Evolutionary conservation across 2,329 filamentous ascomycete genomes (phyloP).

Genomic region (Alternaria triticina): DNA sequence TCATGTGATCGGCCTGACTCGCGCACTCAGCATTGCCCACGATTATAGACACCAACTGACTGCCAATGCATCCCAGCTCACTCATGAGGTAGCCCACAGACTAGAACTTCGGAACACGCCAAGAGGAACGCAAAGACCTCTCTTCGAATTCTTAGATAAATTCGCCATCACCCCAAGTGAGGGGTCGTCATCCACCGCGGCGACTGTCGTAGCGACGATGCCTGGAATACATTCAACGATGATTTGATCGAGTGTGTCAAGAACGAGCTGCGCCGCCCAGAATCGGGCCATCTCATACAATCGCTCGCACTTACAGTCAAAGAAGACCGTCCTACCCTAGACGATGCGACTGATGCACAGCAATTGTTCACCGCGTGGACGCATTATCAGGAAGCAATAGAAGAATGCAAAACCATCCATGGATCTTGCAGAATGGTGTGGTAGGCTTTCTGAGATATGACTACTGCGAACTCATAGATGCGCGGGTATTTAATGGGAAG

Average conservation of each 20-base stretch:
- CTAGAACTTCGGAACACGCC: background rate
- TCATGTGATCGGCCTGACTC: slow-evolving; percentile 20
- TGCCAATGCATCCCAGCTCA: background rate
- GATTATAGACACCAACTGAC: background rate
- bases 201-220: background rate
- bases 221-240: too few species aligned
- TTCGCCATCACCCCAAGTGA: background rate
- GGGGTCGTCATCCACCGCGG: background rate
- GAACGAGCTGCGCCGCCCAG: too few species aligned
- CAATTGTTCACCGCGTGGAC: background rate
- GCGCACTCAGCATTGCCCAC: background rate
- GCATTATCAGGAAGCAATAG: background rate
- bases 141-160: background rate
- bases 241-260: too few species aligned
- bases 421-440: background rate
- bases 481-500: background rate
- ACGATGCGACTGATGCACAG: background rate
- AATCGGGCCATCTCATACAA: background rate
- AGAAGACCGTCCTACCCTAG: background rate
- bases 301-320: background rate
- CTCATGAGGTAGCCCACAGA: background rate
- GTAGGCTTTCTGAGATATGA: background rate
- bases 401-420: background rate
- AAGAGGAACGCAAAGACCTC: background rate
- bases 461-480: background rate